Base-by-base conservation (phyloP, 192 early-diverging fungal species). In the Haplosporangium gracile region DNA sequence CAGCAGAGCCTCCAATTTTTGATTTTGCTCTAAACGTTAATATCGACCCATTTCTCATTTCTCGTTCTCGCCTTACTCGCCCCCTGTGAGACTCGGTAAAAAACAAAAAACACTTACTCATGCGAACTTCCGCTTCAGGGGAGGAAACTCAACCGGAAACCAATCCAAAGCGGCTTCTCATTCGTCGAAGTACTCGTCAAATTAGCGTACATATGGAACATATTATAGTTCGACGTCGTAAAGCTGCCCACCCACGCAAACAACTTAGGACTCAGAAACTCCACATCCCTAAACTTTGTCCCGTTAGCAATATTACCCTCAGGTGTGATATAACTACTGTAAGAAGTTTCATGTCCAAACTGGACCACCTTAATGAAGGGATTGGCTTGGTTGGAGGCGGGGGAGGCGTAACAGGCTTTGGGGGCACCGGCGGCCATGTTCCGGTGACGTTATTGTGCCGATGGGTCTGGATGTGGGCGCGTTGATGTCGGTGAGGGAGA, bases 401-500 rank as follows among this genome's bases (percentile, higher is more conserved):
- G 45, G 57, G 76, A 76, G 13, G 51, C 8, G 26, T 73, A 60
- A 69, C 83, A 85, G 43, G 73, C 70, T 26, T 76, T 85, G 40
- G 63, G 77, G 1, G 83, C 68, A n/a, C 68, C 10, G 43, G 74
- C 76, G 43, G 72, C 83, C 83, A 85, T 10, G 7, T 40, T 0
- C 0, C 0, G 9, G 13, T 0, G 26, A 34, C 5, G 11, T 55
- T 60, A 22, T 80, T 68, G 74, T 85, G 69, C 43, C 68, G 15
- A 80, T 24, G 20, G 76, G 72, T 9, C 68, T 65, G 18, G 74
- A 55, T 3, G 83, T 85, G 22, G 83, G 83, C 1, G 83, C 18
- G 45, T 80, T 85, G 83, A 85, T 68, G 68, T 85, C 76, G 51
- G 83, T 20, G 20, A 85, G 68, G 45, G 71, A 68, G 68, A 85